phyloP scores from a whole-genome alignment of 176 grass and related monocot genomes.

The Eleusine coracana region DNA sequence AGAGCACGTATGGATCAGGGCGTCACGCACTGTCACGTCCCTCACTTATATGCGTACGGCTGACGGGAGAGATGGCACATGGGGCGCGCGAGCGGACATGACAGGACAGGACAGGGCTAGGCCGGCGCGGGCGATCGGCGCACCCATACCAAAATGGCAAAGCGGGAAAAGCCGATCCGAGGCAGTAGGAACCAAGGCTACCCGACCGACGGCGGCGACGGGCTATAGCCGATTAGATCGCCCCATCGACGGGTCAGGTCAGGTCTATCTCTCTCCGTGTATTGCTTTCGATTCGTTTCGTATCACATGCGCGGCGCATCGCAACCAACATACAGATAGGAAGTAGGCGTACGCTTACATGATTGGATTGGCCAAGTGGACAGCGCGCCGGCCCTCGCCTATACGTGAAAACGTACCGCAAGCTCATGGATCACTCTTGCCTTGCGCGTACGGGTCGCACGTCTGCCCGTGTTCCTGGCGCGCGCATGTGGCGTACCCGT shows the following conservation, averaged over 20 bases:
- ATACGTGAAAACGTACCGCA: background rate
- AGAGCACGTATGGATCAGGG: background rate
- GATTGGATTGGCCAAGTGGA: background rate
- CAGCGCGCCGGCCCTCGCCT: background rate
- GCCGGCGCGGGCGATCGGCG: background rate
- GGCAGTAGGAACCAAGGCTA: background rate
- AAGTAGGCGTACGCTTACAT: background rate
- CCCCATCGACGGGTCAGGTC: background rate
- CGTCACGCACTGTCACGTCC: conserved; percentile 18
- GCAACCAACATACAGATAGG: too few relatives aligned
- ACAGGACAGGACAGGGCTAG: conserved; percentile 10
- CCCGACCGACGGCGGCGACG: too few relatives aligned
- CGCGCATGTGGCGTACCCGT: conserved; percentile 36
- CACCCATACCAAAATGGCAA: conserved; percentile 41
- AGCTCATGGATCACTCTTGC: background rate
- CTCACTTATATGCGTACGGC: background rate
- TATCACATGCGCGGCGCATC: conserved; percentile 7
- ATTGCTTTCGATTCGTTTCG: background rate
- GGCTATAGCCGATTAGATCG: too few relatives aligned
- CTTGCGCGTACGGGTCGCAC: background rate
- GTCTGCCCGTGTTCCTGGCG: background rate
- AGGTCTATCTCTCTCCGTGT: background rate
- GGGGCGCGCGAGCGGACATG: conserved; percentile 3
- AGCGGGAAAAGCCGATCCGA: conserved; percentile 1
- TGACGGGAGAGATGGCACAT: conserved; percentile 29